Conservation (phyloP, 805 yeast genomes). For the Starmerella stigmatis region DNA sequence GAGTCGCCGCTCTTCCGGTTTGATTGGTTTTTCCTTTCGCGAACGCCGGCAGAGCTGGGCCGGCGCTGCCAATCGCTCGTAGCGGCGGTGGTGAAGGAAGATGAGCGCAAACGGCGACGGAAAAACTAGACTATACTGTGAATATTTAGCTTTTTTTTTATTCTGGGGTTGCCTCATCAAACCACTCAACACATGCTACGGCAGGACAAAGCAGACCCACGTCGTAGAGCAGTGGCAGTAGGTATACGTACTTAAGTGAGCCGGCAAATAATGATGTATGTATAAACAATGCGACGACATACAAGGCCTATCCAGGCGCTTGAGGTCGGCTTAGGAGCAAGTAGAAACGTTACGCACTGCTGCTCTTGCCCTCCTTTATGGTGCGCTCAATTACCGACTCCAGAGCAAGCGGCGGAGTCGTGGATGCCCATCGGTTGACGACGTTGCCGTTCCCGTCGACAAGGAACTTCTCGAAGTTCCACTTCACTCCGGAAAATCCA, state of each 20-base stretch:
- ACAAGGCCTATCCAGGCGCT: too few species aligned
- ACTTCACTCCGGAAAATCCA: constrained; percentile 62
- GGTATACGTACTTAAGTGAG: too few species aligned
- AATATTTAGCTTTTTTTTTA: not conserved
- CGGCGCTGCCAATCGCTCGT: constrained; percentile 75
- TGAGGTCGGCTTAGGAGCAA: too few species aligned
- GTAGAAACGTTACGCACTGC: too few species aligned
- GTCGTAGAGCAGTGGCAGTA: too few species aligned
- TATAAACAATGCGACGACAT: not conserved
- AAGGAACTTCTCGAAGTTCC: constrained; percentile 74
- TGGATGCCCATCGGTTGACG: constrained; percentile 51
- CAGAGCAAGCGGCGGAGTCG: constrained; percentile 54
- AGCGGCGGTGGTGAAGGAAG: constrained; percentile 63
- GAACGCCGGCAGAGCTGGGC: constrained; percentile 65
- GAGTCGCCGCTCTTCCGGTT: constrained; percentile 69
- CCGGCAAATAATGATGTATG: too few species aligned
- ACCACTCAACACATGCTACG: too few species aligned
- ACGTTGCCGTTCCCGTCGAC: constrained; percentile 50
- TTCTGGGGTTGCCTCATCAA: too few species aligned
- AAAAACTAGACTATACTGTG: not conserved
- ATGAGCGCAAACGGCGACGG: constrained; percentile 17
- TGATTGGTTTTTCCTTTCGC: constrained; percentile 76
- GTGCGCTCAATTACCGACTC: constrained; percentile 9
- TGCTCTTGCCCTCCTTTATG: not conserved
- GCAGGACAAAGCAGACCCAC: too few species aligned